Base-by-base conservation (phyloP, 2,329 filamentous ascomycete genomes). In the Xylaria sp. region DNA sequence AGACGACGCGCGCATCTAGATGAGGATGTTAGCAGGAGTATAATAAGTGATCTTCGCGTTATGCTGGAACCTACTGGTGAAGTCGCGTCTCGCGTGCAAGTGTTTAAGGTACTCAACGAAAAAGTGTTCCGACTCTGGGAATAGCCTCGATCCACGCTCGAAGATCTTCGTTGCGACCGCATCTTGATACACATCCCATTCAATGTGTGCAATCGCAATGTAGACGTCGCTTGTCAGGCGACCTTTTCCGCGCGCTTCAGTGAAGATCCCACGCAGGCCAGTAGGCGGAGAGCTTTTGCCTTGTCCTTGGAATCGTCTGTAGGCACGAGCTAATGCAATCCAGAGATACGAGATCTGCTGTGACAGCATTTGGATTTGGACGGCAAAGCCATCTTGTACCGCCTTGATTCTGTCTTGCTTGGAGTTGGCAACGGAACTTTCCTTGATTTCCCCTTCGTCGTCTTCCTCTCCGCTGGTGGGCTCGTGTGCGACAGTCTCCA, bases 101-200 rank as follows among this genome's bases (percentile, higher is more conserved):
- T 96, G 94, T 77, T 96, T 97, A 68, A 99, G 81, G 73, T 99
- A 97, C 74, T 97, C 92, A 55, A 99, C 82, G 64, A 95, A 91
- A 75, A 97, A 97, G 59, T 86, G 82, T 72, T 96, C 92, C 69
- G 97, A 93, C 53, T 95, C 91, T 0, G 93, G 93, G 71, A 97
- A 99, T 10, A 99, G 80, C 70, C 91, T 94, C 64, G 93, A 87
- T 18, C 94, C 94, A 51, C 93, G 89, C 72, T 99, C 94, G 66
- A 97, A 96, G 61, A 99, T 97, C 76, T 94, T 97, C 49, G 89
- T 90, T 1, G 92, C 93, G 0, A 94, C 91, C 0, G 88, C 84
- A 69, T 97, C 94, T 70, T 96, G 94, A 75, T 99, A 99, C 66
- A 95, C 95, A 67, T 96, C 88, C 71, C 94, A 93, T 73, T 99